phyloP scores from a whole-genome alignment of 305 asterid genomes.

The Solanum chacoense region DNA sequence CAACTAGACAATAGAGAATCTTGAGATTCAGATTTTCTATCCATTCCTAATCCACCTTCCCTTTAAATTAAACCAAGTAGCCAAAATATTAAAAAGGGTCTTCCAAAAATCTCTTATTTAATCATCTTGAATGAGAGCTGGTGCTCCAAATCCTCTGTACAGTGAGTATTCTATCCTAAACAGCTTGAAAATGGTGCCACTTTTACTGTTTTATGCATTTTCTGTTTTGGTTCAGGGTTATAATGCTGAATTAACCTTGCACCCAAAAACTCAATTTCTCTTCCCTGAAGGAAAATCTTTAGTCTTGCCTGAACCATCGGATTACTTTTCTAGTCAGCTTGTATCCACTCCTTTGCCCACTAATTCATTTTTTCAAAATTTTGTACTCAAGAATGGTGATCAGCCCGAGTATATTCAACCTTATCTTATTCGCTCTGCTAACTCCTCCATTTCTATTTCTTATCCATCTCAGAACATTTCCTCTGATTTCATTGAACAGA shows the following conservation, averaged over 20 bases:
- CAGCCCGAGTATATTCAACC: conserved; percentile 6
- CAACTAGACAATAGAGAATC: background rate
- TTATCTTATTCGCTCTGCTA: conserved; percentile 5
- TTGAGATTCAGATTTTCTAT: background rate
- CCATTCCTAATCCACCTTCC: background rate
- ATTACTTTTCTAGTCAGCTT: background rate
- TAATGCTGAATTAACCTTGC: background rate
- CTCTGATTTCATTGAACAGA: background rate
- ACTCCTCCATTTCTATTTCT: background rate
- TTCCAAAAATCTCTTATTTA: background rate
- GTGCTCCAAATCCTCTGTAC: background rate
- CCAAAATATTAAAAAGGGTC: background rate
- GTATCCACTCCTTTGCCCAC: conserved; percentile 6
- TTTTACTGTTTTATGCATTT: background rate
- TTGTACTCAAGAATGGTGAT: conserved; percentile 7
- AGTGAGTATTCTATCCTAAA: background rate
- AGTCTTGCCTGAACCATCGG: conserved; percentile 1
- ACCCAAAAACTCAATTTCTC: background rate
- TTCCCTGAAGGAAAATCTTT: conserved; percentile 5
- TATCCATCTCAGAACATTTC: background rate
- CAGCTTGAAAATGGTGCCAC: background rate
- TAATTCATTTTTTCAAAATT: conserved; percentile 11
- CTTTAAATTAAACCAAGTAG: background rate
- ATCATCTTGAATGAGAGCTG: background rate
- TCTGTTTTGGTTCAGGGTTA: background rate